Evolutionary conservation across 345 rosid genomes (phyloP).

Genomic region (Clausena lansium): DNA sequence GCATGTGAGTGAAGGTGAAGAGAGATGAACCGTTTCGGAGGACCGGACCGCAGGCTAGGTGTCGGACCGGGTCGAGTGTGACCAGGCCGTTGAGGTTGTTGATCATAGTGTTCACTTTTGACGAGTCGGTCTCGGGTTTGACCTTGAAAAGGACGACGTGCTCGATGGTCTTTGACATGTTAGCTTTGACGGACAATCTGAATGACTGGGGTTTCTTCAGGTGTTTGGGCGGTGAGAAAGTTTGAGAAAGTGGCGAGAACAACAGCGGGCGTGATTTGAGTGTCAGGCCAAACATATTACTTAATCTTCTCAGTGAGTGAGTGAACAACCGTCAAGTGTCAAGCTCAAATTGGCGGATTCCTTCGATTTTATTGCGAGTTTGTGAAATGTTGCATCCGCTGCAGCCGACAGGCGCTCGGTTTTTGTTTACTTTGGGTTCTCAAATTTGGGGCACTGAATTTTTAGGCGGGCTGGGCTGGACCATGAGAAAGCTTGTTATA

Average conservation of each 20-base stretch:
- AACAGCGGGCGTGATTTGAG: conserved; percentile 11
- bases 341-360: background rate
- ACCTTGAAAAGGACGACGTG: conserved; percentile 87
- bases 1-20: conserved; percentile 73
- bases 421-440: background rate
- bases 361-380: too few relatives aligned
- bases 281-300: conserved; percentile 24
- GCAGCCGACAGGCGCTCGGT: too few relatives aligned
- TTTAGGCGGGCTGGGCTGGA: background rate
- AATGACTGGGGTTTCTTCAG: background rate
- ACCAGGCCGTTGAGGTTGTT: conserved; percentile 49
- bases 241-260: conserved; percentile 16
- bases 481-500: background rate
- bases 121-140: conserved; percentile 44
- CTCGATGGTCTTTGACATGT: conserved; percentile 48
- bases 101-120: conserved; percentile 52
- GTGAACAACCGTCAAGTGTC: background rate
- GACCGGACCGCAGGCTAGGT: conserved; percentile 61
- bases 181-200: conserved; percentile 13
- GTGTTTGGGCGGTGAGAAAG: conserved; percentile 25
- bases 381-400: too few relatives aligned
- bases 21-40: conserved; percentile 40
- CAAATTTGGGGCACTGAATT: background rate
- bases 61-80: conserved; percentile 57
- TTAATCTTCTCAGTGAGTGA: background rate